phyloP scores from a whole-genome alignment of 768 basidiomycete species.

The Terana coerulea region DNA sequence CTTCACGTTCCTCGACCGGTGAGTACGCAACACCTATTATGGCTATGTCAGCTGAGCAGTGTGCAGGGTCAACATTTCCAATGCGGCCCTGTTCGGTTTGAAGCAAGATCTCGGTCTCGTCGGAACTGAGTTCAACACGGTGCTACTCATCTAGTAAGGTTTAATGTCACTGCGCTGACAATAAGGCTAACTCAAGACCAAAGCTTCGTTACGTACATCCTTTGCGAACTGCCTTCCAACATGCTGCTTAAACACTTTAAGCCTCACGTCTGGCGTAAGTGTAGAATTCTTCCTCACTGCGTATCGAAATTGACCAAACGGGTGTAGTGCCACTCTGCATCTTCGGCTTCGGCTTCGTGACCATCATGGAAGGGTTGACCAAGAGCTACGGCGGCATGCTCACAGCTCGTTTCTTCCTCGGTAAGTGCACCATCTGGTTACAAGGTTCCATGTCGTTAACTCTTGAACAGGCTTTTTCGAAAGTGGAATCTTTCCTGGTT shows the following conservation, averaged over 20 bases:
- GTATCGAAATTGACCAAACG: too few relatives aligned
- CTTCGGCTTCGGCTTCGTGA: constrained; percentile 34
- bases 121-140: constrained; percentile 26
- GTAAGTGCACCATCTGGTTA: constrained; percentile 7
- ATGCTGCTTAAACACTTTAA: constrained; percentile 30
- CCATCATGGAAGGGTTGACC: constrained; percentile 29
- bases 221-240: constrained; percentile 35
- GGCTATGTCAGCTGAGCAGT: not conserved
- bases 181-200: not conserved
- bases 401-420: constrained; percentile 35
- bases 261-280: constrained; percentile 32
- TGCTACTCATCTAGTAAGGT: constrained; percentile 28
- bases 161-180: not conserved
- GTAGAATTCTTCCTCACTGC: too few relatives aligned
- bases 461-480: constrained; percentile 20
- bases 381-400: constrained; percentile 32
- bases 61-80: constrained; percentile 29
- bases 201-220: constrained; percentile 31
- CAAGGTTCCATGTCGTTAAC: not conserved
- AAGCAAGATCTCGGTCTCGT: constrained; percentile 24
- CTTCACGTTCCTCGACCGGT: constrained; percentile 31
- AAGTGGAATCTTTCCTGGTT: constrained; percentile 29
- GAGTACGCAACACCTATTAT: not conserved
- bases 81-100: constrained; percentile 29
- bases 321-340: constrained; percentile 34